Evolutionary conservation across 441 rosid species (phyloP).

Genomic region (Corymbia citriodora): DNA sequence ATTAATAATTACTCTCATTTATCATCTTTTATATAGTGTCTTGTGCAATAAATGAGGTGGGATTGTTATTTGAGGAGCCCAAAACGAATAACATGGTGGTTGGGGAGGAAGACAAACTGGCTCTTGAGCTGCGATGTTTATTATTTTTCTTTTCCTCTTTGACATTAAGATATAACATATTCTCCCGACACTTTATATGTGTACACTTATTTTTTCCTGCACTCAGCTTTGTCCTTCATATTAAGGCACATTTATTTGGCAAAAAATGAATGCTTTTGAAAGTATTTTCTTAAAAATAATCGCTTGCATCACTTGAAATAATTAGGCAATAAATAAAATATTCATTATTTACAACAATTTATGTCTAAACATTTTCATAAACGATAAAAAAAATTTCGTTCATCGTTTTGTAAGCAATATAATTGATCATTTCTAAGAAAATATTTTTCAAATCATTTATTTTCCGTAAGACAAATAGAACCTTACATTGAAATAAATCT

Average conservation of each 20-base stretch:
- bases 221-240: neutral
- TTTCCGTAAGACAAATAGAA: too few relatives aligned
- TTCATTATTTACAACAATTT: too few relatives aligned
- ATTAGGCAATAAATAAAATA: rapidly evolving
- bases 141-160: neutral
- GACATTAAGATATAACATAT: neutral
- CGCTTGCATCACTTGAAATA: too few relatives aligned
- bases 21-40: rapidly evolving
- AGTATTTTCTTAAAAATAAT: too few relatives aligned
- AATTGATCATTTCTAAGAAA: too few relatives aligned
- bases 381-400: too few relatives aligned
- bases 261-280: too few relatives aligned
- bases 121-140: neutral
- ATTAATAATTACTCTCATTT: neutral
- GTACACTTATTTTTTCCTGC: neutral
- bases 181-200: neutral
- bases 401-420: too few relatives aligned
- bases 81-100: rapidly evolving
- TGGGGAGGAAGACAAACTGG: neutral
- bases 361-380: too few relatives aligned
- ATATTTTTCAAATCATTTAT: too few relatives aligned
- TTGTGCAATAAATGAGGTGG: neutral
- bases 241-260: too few relatives aligned
- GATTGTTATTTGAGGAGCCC: neutral
- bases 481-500: too few relatives aligned